Conservation (phyloP, 2,329 filamentous ascomycete genomes). For the Stachybotrys chlorohalonatus region DNA sequence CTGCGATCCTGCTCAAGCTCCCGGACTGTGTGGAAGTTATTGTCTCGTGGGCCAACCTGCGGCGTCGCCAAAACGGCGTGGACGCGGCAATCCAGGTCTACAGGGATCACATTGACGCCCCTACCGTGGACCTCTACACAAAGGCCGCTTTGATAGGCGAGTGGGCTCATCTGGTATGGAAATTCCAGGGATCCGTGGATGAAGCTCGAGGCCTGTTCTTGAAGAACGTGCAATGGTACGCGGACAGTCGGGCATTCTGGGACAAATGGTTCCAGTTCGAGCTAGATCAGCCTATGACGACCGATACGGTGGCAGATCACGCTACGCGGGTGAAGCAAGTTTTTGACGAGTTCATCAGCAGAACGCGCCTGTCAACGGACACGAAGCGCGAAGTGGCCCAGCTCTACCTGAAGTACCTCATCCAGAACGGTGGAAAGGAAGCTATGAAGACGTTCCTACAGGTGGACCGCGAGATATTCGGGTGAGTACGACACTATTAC, state of each 20-base stretch:
- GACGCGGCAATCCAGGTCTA: conserved; percentile 79
- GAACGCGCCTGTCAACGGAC: conserved; percentile 58
- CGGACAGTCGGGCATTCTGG: conserved; percentile 86
- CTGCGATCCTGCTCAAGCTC: conserved; percentile 64
- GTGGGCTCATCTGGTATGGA: conserved; percentile 83
- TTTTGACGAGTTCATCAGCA: conserved; percentile 63
- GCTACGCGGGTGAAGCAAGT: conserved; percentile 72
- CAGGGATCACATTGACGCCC: conserved; percentile 69
- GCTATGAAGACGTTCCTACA: conserved; percentile 79
- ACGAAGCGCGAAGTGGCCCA: conserved; percentile 68
- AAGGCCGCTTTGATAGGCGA: conserved; percentile 84
- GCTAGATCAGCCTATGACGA: conserved; percentile 66
- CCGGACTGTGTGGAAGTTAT: conserved; percentile 84
- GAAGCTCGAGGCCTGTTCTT: conserved; percentile 78
- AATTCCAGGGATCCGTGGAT: conserved; percentile 68
- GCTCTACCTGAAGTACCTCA: conserved; percentile 73
- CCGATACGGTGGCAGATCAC: conserved; percentile 54
- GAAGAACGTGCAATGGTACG: conserved; percentile 75
- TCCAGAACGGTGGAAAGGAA: conserved; percentile 72
- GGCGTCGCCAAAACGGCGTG: conserved; percentile 73
- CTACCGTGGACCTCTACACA: conserved; percentile 63
- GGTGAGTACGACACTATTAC: conserved; percentile 39
- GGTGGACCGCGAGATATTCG: conserved; percentile 80
- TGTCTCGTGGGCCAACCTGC: conserved; percentile 76
- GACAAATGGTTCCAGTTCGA: conserved; percentile 83